Evolutionary conservation across 306 rosid species (phyloP).

Genomic region (Quercus engelmannii): DNA sequence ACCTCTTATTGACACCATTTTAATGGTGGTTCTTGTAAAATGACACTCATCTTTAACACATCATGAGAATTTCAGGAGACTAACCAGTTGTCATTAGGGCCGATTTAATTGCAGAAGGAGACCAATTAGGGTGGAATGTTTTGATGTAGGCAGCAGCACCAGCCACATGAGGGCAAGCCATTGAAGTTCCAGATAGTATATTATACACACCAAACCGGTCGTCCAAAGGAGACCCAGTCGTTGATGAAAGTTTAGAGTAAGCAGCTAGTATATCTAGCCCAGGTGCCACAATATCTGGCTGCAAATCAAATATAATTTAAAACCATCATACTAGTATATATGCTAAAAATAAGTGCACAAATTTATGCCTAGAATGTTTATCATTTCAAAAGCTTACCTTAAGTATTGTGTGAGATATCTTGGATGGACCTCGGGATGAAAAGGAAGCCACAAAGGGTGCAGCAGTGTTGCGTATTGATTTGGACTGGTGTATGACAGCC

Average conservation of each 20-base stretch:
- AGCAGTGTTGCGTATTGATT: neutral
- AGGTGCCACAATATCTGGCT: constrained; percentile 84
- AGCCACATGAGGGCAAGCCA: constrained; percentile 74
- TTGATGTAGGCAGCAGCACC: constrained; percentile 72
- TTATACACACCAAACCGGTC: constrained; percentile 35
- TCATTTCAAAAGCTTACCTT: constrained; percentile 36
- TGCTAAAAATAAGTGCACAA: too few relatives aligned
- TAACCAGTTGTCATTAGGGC: constrained; percentile 88
- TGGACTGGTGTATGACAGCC: constrained; percentile 52
- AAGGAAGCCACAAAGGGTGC: constrained; percentile 70
- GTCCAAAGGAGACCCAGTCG: constrained; percentile 40
- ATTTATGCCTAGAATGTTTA: too few relatives aligned
- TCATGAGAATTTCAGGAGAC: neutral
- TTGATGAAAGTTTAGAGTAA: constrained; percentile 36
- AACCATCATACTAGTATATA: too few relatives aligned
- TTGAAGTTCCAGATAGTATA: constrained; percentile 75
- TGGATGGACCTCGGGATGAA: constrained; percentile 74
- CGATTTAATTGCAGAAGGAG: constrained; percentile 83
- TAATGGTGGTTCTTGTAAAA: too few relatives aligned
- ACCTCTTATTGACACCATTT: too few relatives aligned
- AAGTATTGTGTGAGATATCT: constrained; percentile 40
- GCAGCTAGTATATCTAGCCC: constrained; percentile 76
- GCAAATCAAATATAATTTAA: neutral
- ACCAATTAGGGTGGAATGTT: constrained; percentile 80
- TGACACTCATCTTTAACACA: too few relatives aligned